phyloP scores from a whole-genome alignment of 1,284 basidiomycete species.

The Tranzscheliella williamsii region DNA sequence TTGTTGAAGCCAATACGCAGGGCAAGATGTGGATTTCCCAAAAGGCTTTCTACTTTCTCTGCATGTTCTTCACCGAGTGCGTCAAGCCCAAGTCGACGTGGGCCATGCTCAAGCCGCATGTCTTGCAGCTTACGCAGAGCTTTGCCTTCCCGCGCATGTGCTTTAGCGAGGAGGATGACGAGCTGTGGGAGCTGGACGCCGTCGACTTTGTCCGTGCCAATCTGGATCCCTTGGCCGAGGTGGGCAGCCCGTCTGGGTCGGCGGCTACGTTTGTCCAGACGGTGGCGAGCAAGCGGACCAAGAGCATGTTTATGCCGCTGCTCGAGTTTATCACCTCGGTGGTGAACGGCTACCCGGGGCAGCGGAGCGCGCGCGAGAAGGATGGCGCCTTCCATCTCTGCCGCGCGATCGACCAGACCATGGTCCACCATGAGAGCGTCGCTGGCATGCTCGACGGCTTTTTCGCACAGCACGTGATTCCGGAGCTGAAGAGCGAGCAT shows the following conservation, averaged over 20 bases:
- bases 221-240: constrained; percentile 54
- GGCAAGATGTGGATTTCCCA: constrained; percentile 48
- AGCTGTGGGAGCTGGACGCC: constrained; percentile 57
- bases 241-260: constrained; percentile 38
- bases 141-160: constrained; percentile 58
- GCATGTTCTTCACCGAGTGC: constrained; percentile 56
- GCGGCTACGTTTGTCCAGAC: constrained; percentile 46
- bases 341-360: constrained; percentile 49
- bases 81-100: constrained; percentile 59
- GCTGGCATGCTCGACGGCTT: constrained; percentile 50
- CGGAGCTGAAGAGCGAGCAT: constrained; percentile 49
- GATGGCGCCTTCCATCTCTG: constrained; percentile 56
- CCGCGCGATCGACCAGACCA: constrained; percentile 45
- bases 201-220: constrained; percentile 55
- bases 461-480: constrained; percentile 54
- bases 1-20: constrained; percentile 42
- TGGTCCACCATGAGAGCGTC: constrained; percentile 52
- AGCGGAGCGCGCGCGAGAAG: constrained; percentile 47
- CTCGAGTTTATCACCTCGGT: constrained; percentile 56
- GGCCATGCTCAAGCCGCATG: constrained; percentile 55
- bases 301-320: constrained; percentile 51
- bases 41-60: constrained; percentile 48
- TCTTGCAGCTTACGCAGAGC: constrained; percentile 44
- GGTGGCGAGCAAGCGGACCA: constrained; percentile 53
- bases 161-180: constrained; percentile 53